Evolutionary conservation across 2,329 filamentous ascomycete genomes (phyloP).

Genomic region (Talaromyces sp.): DNA sequence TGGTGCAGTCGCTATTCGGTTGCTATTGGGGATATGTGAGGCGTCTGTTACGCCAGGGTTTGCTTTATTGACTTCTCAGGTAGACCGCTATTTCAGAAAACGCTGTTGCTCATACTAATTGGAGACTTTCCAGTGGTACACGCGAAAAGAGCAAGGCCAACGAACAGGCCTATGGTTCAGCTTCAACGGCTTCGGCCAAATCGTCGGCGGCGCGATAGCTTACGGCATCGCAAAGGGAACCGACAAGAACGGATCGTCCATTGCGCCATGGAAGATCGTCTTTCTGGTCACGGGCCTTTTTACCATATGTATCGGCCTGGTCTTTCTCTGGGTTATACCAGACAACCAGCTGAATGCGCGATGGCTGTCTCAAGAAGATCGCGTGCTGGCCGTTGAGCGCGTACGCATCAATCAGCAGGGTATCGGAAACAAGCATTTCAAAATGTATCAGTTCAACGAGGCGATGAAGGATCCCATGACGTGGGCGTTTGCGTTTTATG

Average conservation of each 20-base stretch:
- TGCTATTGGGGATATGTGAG: conserved; percentile 67
- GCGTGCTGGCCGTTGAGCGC: conserved; percentile 65
- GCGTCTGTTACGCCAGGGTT: conserved; percentile 67
- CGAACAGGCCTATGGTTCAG: conserved; percentile 66
- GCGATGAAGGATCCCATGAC: conserved; percentile 56
- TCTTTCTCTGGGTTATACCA: conserved; percentile 54
- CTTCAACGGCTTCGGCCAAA: conserved; percentile 63
- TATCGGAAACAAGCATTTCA: conserved; percentile 67
- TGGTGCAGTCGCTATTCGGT: conserved; percentile 61
- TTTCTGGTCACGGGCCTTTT: conserved; percentile 55
- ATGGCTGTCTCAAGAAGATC: conserved; percentile 64
- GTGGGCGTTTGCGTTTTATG: conserved; percentile 59
- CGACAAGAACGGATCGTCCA: conserved; percentile 51
- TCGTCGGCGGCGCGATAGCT: conserved; percentile 60
- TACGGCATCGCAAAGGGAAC: conserved; percentile 61
- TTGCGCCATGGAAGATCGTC: conserved; percentile 65
- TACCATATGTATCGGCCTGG: conserved; percentile 47
- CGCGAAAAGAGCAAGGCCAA: conserved; percentile 63
- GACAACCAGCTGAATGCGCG: conserved; percentile 60
- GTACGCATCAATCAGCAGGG: conserved; percentile 73
- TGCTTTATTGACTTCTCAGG: conserved; percentile 60
- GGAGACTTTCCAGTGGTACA: conserved; percentile 58
- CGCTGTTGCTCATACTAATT: not conserved
- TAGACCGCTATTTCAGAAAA: conserved; percentile 17
- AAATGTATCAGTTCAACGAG: conserved; percentile 62